Evolutionary conservation across 148 eudicot species (phyloP), one percentile per base, ranked within the genome.

Genomic region (Polygonum aviculare): DNA sequence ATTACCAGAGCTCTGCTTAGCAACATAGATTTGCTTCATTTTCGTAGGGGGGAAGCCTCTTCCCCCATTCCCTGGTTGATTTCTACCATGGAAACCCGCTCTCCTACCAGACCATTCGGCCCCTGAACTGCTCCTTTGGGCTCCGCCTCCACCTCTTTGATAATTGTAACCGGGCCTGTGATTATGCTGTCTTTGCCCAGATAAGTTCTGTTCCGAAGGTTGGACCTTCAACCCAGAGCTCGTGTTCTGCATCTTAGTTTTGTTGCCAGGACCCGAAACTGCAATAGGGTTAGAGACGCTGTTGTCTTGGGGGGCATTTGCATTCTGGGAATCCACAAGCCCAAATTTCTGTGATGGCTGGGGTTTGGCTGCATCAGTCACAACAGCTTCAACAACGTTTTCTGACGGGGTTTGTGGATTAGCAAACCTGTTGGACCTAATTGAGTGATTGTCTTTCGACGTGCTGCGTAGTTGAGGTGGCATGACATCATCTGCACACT

Each of bases 1-100:
- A 41, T 77, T 75, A 1, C 75, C 15, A 44, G 79, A 72, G 63
- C 82, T 84, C 83, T 89, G 99, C 81, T 95, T 95, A 51, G 98
- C 90, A 75, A 95, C 99, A 74, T 95, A 95, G 49, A 95, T 83
- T 80, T 95, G 99, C 80, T 90, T 95, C 74, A 92, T 81, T 77
- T 93, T 95, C 21, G 90, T 51, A 15, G 82, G 67, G 51, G 89
- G 85, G 50, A 81, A 87, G 74, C 77, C 83, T 82, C 88, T 88
- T n/a, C 90, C 98, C 14, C 85, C 77, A 59, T 86, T 87, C 12
- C 80, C 31, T 19, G 90, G 88, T 21, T 89, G 86, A 83, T 83
- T 89, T 79, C 93, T 82, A 79, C 90, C 97, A 35, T 91, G 91
- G 80, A 87, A 91, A n/a, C 94, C 93, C 84, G 79, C 81, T 84